phyloP scores from a whole-genome alignment of 2,329 filamentous ascomycete genomes.

The Scedosporium aurantiacum region DNA sequence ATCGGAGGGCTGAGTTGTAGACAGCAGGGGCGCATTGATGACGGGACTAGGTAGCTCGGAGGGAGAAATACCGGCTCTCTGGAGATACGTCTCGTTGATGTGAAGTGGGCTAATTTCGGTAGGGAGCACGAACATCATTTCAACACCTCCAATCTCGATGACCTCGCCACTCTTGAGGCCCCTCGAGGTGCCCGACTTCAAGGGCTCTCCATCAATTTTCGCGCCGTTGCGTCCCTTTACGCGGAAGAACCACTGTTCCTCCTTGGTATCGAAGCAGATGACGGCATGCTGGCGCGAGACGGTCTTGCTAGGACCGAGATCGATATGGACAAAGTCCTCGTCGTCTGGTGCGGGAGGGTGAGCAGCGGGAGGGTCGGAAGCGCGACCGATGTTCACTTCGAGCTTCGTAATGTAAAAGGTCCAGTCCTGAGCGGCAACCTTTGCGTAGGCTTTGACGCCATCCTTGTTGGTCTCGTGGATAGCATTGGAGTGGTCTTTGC shows the following conservation, averaged over 20 bases:
- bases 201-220: conserved; percentile 62
- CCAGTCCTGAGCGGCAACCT: conserved; percentile 73
- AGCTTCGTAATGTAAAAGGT: conserved; percentile 72
- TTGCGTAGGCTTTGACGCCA: conserved; percentile 65
- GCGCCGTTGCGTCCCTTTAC: conserved; percentile 90
- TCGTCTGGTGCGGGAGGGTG: conserved; percentile 25
- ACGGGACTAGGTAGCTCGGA: conserved; percentile 3
- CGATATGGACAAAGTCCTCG: conserved; percentile 61
- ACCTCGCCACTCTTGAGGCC: conserved; percentile 76
- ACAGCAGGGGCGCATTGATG: background rate
- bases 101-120: conserved; percentile 54
- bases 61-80: conserved; percentile 47
- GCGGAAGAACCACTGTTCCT: conserved; percentile 68
- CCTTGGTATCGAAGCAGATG: conserved; percentile 59
- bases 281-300: conserved; percentile 68
- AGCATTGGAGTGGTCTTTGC: conserved; percentile 51
- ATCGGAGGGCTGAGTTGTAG: conserved; percentile 7
- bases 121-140: conserved; percentile 99
- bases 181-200: conserved; percentile 56
- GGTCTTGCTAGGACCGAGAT: conserved; percentile 74
- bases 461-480: conserved; percentile 51
- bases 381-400: conserved; percentile 63
- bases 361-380: conserved; percentile 20
- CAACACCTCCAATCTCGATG: conserved; percentile 80
- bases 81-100: conserved; percentile 58